Conservation (phyloP, 441 rosid species). For the Pelargonium myrrhifolium region DNA sequence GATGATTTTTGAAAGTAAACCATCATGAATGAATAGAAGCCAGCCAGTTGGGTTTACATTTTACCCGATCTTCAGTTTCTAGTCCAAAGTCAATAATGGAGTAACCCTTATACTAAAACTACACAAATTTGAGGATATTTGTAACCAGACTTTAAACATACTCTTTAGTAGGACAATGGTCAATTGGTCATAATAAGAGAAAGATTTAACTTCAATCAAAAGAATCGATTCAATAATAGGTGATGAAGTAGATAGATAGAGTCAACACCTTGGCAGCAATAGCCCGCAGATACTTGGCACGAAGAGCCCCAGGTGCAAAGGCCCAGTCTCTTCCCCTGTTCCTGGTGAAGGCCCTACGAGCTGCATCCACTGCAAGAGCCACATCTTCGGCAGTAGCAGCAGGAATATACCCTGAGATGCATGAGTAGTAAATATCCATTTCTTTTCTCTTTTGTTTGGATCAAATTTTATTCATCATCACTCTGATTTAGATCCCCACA, state of each 20-base stretch:
- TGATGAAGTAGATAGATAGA: background rate
- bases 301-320: conserved; percentile 61
- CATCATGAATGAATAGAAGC: too few species aligned
- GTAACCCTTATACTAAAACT: too few species aligned
- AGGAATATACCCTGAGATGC: conserved; percentile 66
- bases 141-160: too few species aligned
- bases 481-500: background rate
- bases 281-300: conserved; percentile 84
- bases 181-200: background rate
- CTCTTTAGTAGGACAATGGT: too few species aligned
- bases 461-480: background rate
- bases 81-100: too few species aligned
- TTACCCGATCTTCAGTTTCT: too few species aligned
- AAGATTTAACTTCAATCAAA: background rate
- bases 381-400: conserved; percentile 94
- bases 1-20: too few species aligned
- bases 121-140: too few species aligned
- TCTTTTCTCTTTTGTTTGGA: background rate
- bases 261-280: conserved; percentile 82
- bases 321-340: conserved; percentile 87
- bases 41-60: too few species aligned
- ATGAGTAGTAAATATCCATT: background rate
- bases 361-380: conserved; percentile 79
- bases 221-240: background rate
- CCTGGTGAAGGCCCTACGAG: conserved; percentile 60